Conservation (phyloP, 1,139 yeast genomes). For the Blastobotrys indianensis region DNA sequence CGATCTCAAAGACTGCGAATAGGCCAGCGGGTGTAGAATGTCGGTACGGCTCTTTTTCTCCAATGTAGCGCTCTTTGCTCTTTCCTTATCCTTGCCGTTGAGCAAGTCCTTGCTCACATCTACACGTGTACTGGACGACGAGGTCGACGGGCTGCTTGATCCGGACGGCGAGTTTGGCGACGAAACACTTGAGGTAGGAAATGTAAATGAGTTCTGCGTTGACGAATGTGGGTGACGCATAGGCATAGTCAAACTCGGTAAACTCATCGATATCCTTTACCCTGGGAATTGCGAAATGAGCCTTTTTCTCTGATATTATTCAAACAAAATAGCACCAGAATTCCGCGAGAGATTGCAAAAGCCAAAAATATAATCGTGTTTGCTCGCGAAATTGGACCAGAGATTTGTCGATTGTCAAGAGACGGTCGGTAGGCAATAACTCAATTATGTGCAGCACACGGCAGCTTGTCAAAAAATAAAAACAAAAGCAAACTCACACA, state of each 20-base stretch:
- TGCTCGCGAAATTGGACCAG: neutral
- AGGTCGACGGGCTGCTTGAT: neutral
- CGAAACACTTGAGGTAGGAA: constrained; percentile 5
- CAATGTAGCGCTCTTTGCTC: neutral
- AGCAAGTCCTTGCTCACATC: neutral
- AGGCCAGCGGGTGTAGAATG: neutral
- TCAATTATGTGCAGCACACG: neutral
- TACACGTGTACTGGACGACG: neutral
- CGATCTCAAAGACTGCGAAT: neutral
- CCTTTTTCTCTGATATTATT: neutral
- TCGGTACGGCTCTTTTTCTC: neutral
- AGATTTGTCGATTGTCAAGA: neutral
- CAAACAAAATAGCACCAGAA: neutral
- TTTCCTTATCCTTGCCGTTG: neutral
- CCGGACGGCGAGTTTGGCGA: neutral
- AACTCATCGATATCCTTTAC: constrained; percentile 5
- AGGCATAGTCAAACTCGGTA: constrained; percentile 11
- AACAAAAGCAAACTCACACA: neutral
- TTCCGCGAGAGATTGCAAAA: neutral
- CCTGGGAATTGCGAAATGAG: neutral
- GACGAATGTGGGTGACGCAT: constrained; percentile 5
- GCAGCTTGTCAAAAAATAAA: neutral
- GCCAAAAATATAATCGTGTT: neutral
- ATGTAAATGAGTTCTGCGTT: constrained; percentile 5
- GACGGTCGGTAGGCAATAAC: neutral